Evolutionary conservation across 192 early-diverging fungal genomes (phyloP).

Genomic region (Anaeromyces robustus): DNA sequence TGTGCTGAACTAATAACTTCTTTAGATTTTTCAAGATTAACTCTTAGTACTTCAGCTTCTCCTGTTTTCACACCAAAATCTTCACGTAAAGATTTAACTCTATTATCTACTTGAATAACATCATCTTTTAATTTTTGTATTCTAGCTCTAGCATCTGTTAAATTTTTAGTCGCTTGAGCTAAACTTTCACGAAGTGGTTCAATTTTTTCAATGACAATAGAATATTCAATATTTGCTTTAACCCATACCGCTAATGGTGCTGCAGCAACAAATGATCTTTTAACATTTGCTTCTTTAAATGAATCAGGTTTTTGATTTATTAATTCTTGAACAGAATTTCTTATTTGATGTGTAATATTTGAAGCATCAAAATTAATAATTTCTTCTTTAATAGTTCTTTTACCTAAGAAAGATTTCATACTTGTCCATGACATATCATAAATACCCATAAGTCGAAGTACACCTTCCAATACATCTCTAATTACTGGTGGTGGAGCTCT

Average conservation of each 20-base stretch:
- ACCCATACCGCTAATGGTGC: conserved; percentile 47
- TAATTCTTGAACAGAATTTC: conserved; percentile 30
- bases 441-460: conserved; percentile 37
- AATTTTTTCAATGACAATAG: conserved; percentile 32
- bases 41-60: conserved; percentile 32
- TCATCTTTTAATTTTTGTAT: conserved; percentile 24
- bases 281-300: conserved; percentile 37
- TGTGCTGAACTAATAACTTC: conserved; percentile 26
- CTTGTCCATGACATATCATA: conserved; percentile 53
- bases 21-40: conserved; percentile 23
- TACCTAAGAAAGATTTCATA: conserved; percentile 49
- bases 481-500: conserved; percentile 44
- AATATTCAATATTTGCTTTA: conserved; percentile 42
- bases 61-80: conserved; percentile 34
- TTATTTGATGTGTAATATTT: conserved; percentile 19
- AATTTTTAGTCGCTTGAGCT: conserved; percentile 16
- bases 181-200: conserved; percentile 31
- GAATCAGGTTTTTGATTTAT: conserved; percentile 35
- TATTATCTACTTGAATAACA: conserved; percentile 31
- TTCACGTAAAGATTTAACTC: conserved; percentile 22
- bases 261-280: conserved; percentile 31
- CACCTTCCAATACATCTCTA: conserved; percentile 44
- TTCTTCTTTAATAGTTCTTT: conserved; percentile 43
- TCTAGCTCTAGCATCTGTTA: conserved; percentile 21
- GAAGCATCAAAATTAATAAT: conserved; percentile 39